Base-by-base conservation (phyloP, 768 basidiomycete species). In the Rhizopogon vulgaris region DNA sequence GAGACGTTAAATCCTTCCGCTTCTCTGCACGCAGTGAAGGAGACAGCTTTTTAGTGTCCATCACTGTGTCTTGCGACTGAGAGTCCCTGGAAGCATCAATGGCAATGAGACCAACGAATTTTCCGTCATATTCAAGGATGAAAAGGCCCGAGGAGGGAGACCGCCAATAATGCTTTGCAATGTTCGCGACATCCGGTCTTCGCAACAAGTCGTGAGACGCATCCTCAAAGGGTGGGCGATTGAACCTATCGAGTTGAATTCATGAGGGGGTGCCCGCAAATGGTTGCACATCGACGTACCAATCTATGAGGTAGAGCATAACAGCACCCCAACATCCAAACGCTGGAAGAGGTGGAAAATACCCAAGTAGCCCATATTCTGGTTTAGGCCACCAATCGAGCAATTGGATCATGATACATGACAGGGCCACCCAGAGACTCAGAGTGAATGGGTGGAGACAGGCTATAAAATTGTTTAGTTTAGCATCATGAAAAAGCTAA, bases 351-450 rank as follows among this genome's bases (percentile, higher is more conserved):
- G 84, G 78, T 17, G 65, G 67, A 9, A 90, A 66, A 66, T 79
- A 86, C 17, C 77, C 75, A 42, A 78, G 43, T 24, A 65, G 53
- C 7, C 80, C 76, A 53, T 71, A 59, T 11, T 71, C 60, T 11
- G 65, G 60, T 17, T 72, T 68, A 1, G 89, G 88, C 86, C 84
- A 89, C 84, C 83, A 84, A 17, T 74, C 48, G 76, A 87, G 73
- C 42, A 71, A 71, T 51, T 83, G 72, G 34, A 87, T 67, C 65
- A 89, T 78, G 4, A 76, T 62, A 56, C 73, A 75, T 10, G 87
- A 80, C 25, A 87, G 52, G 7, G 68, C 77, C 5, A 83, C 55
- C 88, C 88, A 91, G 18, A 79, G 39, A 38, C 75, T 73, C 38
- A 90, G 56, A 3, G 74, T 74, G n/a, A 85, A 17, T 11, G 85